Percentiles rank a stretch among this genome's conserved stretches.
phyloP scores from a whole-genome alignment of 768 basidiomycete species.

The Hemileccinum impolitum region DNA sequence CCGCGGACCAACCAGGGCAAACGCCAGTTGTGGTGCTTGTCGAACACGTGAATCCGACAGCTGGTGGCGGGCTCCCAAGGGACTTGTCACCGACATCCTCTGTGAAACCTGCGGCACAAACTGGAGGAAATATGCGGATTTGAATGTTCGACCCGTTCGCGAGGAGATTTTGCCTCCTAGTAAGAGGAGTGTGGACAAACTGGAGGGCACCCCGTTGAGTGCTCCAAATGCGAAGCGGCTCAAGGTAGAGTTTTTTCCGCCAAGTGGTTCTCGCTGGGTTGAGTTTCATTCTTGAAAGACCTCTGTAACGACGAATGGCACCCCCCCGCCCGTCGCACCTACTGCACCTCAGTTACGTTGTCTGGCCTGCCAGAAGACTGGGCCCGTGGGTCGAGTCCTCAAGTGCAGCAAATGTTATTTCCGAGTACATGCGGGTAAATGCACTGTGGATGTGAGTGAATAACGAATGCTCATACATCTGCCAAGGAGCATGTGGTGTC shows the following conservation, averaged over 20 bases:
- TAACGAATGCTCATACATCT: conserved; percentile 6
- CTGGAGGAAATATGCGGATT: conserved; percentile 92
- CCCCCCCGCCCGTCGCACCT: conserved; percentile 58
- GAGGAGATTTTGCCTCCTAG: conserved; percentile 56
- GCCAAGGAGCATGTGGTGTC: conserved; percentile 64
- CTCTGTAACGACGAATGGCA: conserved; percentile 44
- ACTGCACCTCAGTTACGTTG: conserved; percentile 67
- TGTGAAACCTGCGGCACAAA: conserved; percentile 85
- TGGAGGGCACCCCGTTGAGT: conserved; percentile 57
- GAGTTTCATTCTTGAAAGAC: conserved; percentile 13
- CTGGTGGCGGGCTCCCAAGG: conserved; percentile 95
- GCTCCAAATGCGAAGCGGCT: conserved; percentile 59
- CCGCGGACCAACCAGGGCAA: conserved; percentile 49
- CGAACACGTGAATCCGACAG: conserved; percentile 70
- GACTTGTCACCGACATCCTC: conserved; percentile 69
- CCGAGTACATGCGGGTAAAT: conserved; percentile 71
- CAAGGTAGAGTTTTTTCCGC: conserved; percentile 41
- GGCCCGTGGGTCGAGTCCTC: conserved; percentile 73
- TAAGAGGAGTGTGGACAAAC: conserved; percentile 46
- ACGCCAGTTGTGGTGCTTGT: conserved; percentile 76
- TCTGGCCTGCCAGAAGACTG: conserved; percentile 68
- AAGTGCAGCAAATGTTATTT: conserved; percentile 81
- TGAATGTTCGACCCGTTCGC: conserved; percentile 69
- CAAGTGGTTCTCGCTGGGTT: background rate
- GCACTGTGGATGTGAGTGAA: background rate